Evolutionary conservation across 2,329 filamentous ascomycete genomes (phyloP), one percentile per base, ranked within the genome.

Genomic region (Trichophyton equinum): DNA sequence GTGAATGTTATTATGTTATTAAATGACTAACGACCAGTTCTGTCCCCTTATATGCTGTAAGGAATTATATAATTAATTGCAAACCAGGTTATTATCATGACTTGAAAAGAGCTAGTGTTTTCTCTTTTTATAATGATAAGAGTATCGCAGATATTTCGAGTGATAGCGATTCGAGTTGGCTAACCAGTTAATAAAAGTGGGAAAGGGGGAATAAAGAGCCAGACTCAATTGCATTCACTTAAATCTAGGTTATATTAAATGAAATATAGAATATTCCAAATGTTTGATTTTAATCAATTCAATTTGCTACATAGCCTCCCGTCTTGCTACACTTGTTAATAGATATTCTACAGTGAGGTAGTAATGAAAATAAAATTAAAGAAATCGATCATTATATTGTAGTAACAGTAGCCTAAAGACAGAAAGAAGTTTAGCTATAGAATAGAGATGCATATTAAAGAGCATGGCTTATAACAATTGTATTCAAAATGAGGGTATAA

Each of bases 1-100:
- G 75, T 89, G 77, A 63, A 38, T 38, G 27, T 30, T 30, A 30
- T 6, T 7, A 1, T 36, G 11, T 30, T 44, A 51, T 49, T 27
- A 6, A 38, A 60, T 30, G 27, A 36, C 27, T 13, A 22, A 60
- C 9, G 46, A 36, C 30, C 27, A 7, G 2, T 22, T 15, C 20
- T 27, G 11, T 27, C 46, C 46, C 46, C 4, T 44, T 44, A 9
- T 27, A 5, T 27, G 30, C 25, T 25, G 0, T 27, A n/a, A 15
- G 1, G 20, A 9, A 22, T 15, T 51, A 22, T 7, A 30, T 30
- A 51, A 27, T 13, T 51, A 30, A 25, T 13, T 15, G 25, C 22
- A 22, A 27, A 30, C 25, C 4, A 25, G 22, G 13, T 38, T 13
- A 38, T 38, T 25, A 11, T 13, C 22, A 27, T 51, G 27, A 30